Evolutionary conservation across 345 rosid genomes (phyloP).

Genomic region (Noccaea caerulescens): DNA sequence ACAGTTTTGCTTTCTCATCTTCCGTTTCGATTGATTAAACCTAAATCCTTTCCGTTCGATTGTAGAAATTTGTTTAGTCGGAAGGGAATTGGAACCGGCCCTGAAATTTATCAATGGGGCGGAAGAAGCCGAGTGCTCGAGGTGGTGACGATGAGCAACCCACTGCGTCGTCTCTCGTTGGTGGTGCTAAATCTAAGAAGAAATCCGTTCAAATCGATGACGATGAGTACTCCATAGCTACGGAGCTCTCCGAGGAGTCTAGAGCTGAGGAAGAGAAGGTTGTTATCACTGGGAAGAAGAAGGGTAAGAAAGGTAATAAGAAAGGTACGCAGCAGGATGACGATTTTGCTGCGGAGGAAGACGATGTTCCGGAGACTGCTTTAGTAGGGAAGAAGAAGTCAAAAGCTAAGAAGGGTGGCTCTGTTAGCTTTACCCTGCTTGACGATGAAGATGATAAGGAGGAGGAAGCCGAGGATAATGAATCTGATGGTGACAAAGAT

Average conservation of each 20-base stretch:
- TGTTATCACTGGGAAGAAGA: conserved; percentile 59
- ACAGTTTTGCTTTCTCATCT: neutral
- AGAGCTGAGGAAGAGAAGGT: conserved; percentile 51
- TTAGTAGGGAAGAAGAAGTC: conserved; percentile 64
- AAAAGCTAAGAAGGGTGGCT: conserved; percentile 49
- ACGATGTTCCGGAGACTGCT: conserved; percentile 41
- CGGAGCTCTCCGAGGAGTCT: conserved; percentile 61
- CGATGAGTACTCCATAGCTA: conserved; percentile 75
- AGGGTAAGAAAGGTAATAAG: conserved; percentile 67
- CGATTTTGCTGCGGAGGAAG: conserved; percentile 47
- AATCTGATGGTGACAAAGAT: conserved; percentile 51
- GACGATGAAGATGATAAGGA: conserved; percentile 45
- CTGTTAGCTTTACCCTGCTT: conserved; percentile 56
- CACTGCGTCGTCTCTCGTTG: conserved; percentile 46
- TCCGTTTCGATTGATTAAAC: conserved; percentile 21
- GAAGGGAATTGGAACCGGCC: conserved; percentile 7
- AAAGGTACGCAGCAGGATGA: conserved; percentile 41
- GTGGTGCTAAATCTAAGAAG: conserved; percentile 73
- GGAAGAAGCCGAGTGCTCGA: conserved; percentile 64
- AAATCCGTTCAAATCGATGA: conserved; percentile 70
- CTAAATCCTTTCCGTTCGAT: neutral
- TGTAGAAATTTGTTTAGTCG: neutral
- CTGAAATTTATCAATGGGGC: conserved; percentile 53
- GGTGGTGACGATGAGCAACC: conserved; percentile 64
- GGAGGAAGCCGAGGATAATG: conserved; percentile 46